A percentile compares a stretch with the other conserved stretches of the same genome.
These are phyloP conservation scores for Porcisia hertigi DNA, from an alignment of 208 protist genomes.

Conservation along the genomic window DNA sequence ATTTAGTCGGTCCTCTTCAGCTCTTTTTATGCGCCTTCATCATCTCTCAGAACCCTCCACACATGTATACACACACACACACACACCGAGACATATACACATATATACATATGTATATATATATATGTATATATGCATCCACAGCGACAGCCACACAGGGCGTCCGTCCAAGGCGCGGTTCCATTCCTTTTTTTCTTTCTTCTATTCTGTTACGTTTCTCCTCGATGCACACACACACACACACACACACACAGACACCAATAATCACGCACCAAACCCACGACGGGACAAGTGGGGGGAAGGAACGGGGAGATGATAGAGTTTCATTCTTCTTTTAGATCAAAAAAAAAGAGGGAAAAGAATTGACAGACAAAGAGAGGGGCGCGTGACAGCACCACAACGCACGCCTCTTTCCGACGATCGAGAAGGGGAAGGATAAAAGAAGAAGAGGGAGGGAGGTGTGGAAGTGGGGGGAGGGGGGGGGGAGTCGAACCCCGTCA, in stretches of 20 bases:
- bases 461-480: not conserved
- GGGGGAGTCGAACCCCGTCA: not conserved
- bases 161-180: not conserved
- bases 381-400: not conserved
- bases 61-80: not conserved
- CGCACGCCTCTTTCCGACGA: not conserved
- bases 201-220: not conserved
- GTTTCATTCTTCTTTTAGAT: too few species aligned
- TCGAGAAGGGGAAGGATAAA: not conserved
- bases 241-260: not conserved
- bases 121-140: not conserved
- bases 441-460: not conserved
- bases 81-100: too few species aligned
- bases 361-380: not conserved
- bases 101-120: not conserved
- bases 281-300: not conserved
- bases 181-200: not conserved
- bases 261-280: not conserved
- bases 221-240: conserved; percentile 2
- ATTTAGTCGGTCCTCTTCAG: not conserved
- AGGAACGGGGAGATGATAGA: too few species aligned
- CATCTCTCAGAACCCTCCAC: not conserved
- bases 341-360: not conserved
- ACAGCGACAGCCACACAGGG: not conserved
- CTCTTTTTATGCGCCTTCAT: not conserved